Conservation (phyloP, 2,329 filamentous ascomycete genomes). For the Colletotrichum paranaense region DNA sequence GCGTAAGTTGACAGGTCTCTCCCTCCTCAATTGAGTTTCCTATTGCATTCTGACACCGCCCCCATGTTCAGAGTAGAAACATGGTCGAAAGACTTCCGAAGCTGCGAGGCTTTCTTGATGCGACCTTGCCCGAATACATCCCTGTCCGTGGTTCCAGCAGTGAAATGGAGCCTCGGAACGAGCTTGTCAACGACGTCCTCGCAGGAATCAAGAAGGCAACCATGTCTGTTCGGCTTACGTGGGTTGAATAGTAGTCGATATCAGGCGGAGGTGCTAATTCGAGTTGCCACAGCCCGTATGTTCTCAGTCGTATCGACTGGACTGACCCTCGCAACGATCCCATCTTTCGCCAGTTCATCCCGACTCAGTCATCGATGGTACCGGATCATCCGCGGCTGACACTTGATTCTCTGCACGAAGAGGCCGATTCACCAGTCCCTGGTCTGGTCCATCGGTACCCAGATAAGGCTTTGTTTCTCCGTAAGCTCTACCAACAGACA, state of each 20-base stretch:
- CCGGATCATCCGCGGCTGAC: constrained; percentile 65
- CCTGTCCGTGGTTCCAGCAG: constrained; percentile 46
- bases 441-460: constrained; percentile 73
- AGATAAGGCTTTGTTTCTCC: constrained; percentile 71
- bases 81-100: constrained; percentile 59
- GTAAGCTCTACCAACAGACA: constrained; percentile 50
- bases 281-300: constrained; percentile 58
- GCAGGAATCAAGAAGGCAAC: constrained; percentile 64
- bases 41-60: background rate
- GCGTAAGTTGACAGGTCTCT: constrained; percentile 52
- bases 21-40: background rate
- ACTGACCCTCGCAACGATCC: constrained; percentile 67
- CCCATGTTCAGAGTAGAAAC: constrained; percentile 53
- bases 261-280: background rate
- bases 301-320: constrained; percentile 71
- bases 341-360: constrained; percentile 70
- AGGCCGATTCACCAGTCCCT: constrained; percentile 63
- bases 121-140: constrained; percentile 62
- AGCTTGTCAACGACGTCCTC: constrained; percentile 65
- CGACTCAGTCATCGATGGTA: constrained; percentile 62
- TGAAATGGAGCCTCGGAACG: constrained; percentile 57
- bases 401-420: constrained; percentile 70
- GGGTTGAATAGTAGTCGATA: constrained; percentile 34
- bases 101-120: constrained; percentile 60
- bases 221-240: constrained; percentile 71